Evolutionary conservation across 371 early-diverging fungal genomes (phyloP).

Genomic region (Cladochytrium tenue): DNA sequence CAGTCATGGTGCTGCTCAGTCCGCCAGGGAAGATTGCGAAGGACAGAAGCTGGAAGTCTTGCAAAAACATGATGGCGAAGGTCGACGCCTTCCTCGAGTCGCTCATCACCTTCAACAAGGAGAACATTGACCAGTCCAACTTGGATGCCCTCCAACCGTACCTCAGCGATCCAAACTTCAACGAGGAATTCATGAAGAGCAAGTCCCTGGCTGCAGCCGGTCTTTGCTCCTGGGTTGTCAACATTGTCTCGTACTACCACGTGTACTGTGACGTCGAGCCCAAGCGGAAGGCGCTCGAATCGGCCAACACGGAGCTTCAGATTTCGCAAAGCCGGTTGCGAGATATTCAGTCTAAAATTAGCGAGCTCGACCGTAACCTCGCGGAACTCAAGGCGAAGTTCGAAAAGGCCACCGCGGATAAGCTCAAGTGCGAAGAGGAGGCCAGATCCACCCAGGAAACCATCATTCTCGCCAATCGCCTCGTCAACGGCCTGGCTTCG

Average conservation of each 20-base stretch:
- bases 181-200: slow-evolving; percentile 58
- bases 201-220: slow-evolving; percentile 66
- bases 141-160: slow-evolving; percentile 63
- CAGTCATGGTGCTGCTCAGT: slow-evolving; percentile 63
- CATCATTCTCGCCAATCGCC: slow-evolving; percentile 61
- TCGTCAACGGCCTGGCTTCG: slow-evolving; percentile 64
- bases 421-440: slow-evolving; percentile 63
- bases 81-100: slow-evolving; percentile 63
- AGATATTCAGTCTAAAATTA: slow-evolving; percentile 62
- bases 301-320: slow-evolving; percentile 55
- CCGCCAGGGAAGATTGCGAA: slow-evolving; percentile 67
- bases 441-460: slow-evolving; percentile 61
- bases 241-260: slow-evolving; percentile 60
- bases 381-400: slow-evolving; percentile 58
- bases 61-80: slow-evolving; percentile 70
- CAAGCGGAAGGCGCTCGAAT: slow-evolving; percentile 56
- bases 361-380: slow-evolving; percentile 59
- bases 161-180: slow-evolving; percentile 62
- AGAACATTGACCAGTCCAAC: slow-evolving; percentile 55
- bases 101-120: slow-evolving; percentile 63
- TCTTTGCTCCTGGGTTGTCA: slow-evolving; percentile 65
- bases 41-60: slow-evolving; percentile 65
- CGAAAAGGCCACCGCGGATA: slow-evolving; percentile 66
- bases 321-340: slow-evolving; percentile 52
- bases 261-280: slow-evolving; percentile 68